These are phyloP conservation scores for Graphium sp. DNA, from an alignment of 2,329 filamentous ascomycete species.

Conservation along the genomic window DNA sequence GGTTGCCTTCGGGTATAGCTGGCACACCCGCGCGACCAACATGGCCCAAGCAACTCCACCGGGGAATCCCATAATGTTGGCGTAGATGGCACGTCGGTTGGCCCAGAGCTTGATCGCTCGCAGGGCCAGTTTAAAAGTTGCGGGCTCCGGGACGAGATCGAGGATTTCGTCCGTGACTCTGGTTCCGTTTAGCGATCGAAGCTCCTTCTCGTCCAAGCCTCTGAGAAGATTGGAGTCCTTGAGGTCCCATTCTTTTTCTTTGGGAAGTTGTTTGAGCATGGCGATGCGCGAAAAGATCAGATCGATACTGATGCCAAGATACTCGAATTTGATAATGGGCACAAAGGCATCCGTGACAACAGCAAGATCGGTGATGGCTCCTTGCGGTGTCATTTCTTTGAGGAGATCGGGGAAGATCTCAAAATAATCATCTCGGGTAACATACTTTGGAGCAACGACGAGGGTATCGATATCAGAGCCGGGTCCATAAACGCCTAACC, in stretches of 20 bases:
- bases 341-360: conserved; percentile 83
- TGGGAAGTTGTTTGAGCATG: conserved; percentile 51
- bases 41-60: conserved; percentile 97
- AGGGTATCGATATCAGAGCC: conserved; percentile 97
- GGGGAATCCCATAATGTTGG: conserved; percentile 90
- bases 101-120: conserved; percentile 95
- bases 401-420: conserved; percentile 70
- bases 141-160: conserved; percentile 71
- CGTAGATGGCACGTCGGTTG: conserved; percentile 79
- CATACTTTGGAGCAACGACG: conserved; percentile 78
- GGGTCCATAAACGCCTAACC: conserved; percentile 83
- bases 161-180: conserved; percentile 90
- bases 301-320: conserved; percentile 84
- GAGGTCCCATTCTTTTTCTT: conserved; percentile 51
- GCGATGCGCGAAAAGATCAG: conserved; percentile 71
- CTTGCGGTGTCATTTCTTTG: conserved; percentile 55
- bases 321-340: conserved; percentile 94
- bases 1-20: conserved; percentile 86
- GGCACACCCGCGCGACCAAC: conserved; percentile 88
- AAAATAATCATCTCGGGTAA: conserved; percentile 85
- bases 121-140: conserved; percentile 76
- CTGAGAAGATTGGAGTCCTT: conserved; percentile 73
- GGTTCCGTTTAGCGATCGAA: conserved; percentile 84
- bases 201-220: conserved; percentile 71
- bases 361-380: conserved; percentile 71